Evolutionary conservation across 73 alveolate species (phyloP), one percentile per base, ranked within the genome.

Genomic region (Symbiodinium pilosum): DNA sequence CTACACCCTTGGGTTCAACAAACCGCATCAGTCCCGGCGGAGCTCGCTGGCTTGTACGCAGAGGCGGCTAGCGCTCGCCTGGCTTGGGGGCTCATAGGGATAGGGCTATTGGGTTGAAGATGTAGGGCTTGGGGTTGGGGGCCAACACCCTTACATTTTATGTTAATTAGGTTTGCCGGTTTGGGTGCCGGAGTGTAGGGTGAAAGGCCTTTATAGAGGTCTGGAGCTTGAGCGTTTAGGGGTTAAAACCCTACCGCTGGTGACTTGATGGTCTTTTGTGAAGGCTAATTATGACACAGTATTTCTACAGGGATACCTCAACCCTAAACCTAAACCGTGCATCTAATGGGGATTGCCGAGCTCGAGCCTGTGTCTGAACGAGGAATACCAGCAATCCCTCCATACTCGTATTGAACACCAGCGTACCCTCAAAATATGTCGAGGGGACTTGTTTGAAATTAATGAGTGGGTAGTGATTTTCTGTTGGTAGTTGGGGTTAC

Each of bases 1-100:
- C 64, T 16, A 14, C 73, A 8, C 73, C 73, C 73, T 3, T 6
- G 5, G 21, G 73, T 20, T 56, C 73, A 20, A 47, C 21, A 14
- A 14, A n/a, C n/a, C n/a, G 59, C 6, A 14, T 47, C 59, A 20
- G 73, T 69, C 84, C 87, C 95, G 24, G 16, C 87, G 86, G 47
- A 88, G 59, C 39, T 88, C 87, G 52, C 73, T 59, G 40, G 87
- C 95, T 59, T 88, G 95, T 26, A 71, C 51, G 38, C 95, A 88
- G 28, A 88, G 51, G 26, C 40, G 71, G 52, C 87, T 64, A 36
- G 87, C 95, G 36, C 86, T 56, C 12, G 95, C 95, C 51, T 88
- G 84, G 73, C 73, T 47, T 47, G 16, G 64, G 64, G 64, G 64
- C 16, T 47, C 16, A 47, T n/a, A 16, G 64, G 64, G 8, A 11